A percentile compares a stretch with the other conserved stretches of the same genome.
phyloP scores from a whole-genome alignment of 805 yeast genomes.

The Lachancea kluyveri region DNA sequence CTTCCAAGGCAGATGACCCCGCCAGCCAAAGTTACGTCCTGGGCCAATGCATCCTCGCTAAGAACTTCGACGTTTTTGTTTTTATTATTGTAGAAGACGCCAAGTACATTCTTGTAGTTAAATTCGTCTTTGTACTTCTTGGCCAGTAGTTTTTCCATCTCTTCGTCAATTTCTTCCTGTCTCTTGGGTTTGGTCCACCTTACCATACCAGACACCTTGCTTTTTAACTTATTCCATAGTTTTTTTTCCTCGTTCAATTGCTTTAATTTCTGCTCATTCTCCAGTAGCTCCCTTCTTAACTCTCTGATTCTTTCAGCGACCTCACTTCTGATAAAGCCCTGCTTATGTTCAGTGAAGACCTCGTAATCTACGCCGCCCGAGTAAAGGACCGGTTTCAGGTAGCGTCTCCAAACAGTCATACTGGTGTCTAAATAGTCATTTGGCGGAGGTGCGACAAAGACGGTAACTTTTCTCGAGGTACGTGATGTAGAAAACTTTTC shows the following conservation, averaged over 20 bases:
- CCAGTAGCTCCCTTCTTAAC: constrained; percentile 45
- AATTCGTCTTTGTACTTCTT: constrained; percentile 31
- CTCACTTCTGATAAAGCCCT: constrained; percentile 76
- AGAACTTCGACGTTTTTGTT: constrained; percentile 26
- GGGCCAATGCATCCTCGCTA: constrained; percentile 42
- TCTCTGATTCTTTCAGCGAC: constrained; percentile 82
- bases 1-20: constrained; percentile 92
- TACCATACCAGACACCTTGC: constrained; percentile 6
- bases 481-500: constrained; percentile 41
- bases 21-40: constrained; percentile 49
- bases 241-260: constrained; percentile 15
- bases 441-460: constrained; percentile 96
- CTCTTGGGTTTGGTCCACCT: not conserved
- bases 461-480: constrained; percentile 67
- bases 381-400: constrained; percentile 78
- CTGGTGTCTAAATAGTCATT: constrained; percentile 79
- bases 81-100: constrained; percentile 42
- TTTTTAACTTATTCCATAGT: constrained; percentile 18
- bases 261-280: constrained; percentile 20
- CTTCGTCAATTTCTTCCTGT: constrained; percentile 13
- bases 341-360: constrained; percentile 67
- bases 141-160: constrained; percentile 13
- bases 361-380: constrained; percentile 83
- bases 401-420: constrained; percentile 65
- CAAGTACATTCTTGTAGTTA: constrained; percentile 45